Conservation (phyloP, 129 eudicot species). For the Tagetes patula region DNA sequence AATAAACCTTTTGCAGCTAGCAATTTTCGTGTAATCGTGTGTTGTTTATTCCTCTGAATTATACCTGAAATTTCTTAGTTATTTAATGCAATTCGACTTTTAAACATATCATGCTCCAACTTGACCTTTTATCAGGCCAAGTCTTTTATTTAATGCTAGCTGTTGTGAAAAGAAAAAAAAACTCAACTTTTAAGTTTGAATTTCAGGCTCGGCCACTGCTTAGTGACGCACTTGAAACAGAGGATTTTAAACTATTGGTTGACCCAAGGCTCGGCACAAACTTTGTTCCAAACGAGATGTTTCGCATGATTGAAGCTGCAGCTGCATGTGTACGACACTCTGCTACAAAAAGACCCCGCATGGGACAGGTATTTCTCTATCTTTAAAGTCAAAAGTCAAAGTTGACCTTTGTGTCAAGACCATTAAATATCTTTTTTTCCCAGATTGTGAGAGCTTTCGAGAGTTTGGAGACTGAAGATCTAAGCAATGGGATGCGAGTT, state of each 20-base stretch:
- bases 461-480: slow-evolving; percentile 45
- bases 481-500: slow-evolving; percentile 81
- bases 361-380: slow-evolving; percentile 72
- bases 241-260: slow-evolving; percentile 52
- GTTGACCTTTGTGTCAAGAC: neutral
- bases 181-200: neutral
- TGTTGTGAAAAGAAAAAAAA: neutral
- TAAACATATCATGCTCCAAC: too few species aligned
- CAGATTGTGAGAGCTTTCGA: slow-evolving; percentile 87
- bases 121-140: neutral
- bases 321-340: slow-evolving; percentile 93
- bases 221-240: slow-evolving; percentile 59
- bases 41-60: neutral
- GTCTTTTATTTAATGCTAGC: neutral
- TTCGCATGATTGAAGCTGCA: slow-evolving; percentile 79
- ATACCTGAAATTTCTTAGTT: neutral
- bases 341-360: slow-evolving; percentile 69
- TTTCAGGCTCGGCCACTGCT: slow-evolving; percentile 91
- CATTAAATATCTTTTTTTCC: neutral
- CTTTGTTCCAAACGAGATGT: slow-evolving; percentile 61
- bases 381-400: slow-evolving; percentile 19
- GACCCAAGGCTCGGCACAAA: slow-evolving; percentile 76
- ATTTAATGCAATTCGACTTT: neutral
- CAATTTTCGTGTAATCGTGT: neutral
- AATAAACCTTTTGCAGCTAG: neutral